Percentiles rank a stretch among this genome's conserved stretches.
These are phyloP conservation scores for Colletotrichum sp. DNA, from an alignment of 2,329 filamentous ascomycete genomes.

Conservation along the genomic window DNA sequence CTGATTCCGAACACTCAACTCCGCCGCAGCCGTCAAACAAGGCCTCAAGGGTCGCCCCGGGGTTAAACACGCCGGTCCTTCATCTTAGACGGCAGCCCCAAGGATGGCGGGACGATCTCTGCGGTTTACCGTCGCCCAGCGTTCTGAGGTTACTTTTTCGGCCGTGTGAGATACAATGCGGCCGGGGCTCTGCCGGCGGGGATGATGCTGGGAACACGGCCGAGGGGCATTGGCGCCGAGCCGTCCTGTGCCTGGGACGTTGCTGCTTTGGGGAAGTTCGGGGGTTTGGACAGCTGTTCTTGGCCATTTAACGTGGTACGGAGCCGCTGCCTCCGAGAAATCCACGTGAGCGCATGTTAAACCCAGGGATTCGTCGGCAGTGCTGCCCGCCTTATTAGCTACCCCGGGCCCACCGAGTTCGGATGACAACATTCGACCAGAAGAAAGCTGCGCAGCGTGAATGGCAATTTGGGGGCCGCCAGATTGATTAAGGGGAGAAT, in stretches of 20 bases:
- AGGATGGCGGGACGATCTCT: slow-evolving; percentile 4
- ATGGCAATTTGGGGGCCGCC: not conserved
- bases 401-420: not conserved
- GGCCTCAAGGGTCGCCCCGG: not conserved
- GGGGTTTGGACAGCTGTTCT: not conserved
- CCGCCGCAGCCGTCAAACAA: not conserved
- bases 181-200: slow-evolving; percentile 5
- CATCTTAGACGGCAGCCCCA: not conserved
- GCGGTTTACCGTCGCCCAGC: not conserved
- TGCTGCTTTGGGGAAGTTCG: not conserved
- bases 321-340: not conserved
- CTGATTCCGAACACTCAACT: not conserved
- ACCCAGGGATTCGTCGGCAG: not conserved
- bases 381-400: not conserved
- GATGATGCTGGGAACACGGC: slow-evolving; percentile 14
- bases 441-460: not conserved
- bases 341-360: not conserved
- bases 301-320: not conserved
- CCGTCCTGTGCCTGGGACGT: not conserved
- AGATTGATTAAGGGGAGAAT: slow-evolving; percentile 11
- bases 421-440: not conserved
- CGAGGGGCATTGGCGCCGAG: slow-evolving; percentile 13
- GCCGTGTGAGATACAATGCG: slow-evolving; percentile 4
- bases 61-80: not conserved
- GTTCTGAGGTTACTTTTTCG: slow-evolving; percentile 3